A percentile compares a stretch with the other conserved stretches of the same genome.
Conservation (phyloP, 1,284 basidiomycete species). For the Psilocybe mexicana region DNA sequence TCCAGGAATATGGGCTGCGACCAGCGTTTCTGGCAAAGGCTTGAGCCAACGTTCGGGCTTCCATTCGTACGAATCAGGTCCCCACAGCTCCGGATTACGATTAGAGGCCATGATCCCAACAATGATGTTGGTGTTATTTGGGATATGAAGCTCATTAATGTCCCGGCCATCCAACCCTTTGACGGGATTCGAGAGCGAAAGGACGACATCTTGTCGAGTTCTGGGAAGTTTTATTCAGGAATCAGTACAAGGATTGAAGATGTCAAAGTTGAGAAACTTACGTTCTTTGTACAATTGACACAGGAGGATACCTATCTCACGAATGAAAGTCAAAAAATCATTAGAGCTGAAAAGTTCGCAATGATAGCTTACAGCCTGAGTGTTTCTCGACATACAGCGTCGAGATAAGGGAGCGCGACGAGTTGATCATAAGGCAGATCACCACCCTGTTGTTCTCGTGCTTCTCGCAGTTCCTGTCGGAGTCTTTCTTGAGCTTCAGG, state of each 20-base stretch:
- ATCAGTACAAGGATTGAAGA: background rate
- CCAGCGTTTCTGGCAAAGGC: constrained; percentile 14
- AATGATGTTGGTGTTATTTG: constrained; percentile 17
- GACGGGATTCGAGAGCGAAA: constrained; percentile 18
- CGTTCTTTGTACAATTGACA: constrained; percentile 14
- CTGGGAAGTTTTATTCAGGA: background rate
- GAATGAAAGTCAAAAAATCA: background rate
- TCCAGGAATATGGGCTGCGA: constrained; percentile 30
- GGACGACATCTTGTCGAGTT: constrained; percentile 10
- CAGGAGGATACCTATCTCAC: constrained; percentile 19
- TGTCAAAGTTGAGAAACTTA: background rate
- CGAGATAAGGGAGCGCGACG: constrained; percentile 30
- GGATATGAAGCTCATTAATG: constrained; percentile 18
- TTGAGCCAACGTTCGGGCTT: constrained; percentile 24
- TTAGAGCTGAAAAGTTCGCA: background rate
- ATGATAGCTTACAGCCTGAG: constrained; percentile 27
- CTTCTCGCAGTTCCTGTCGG: constrained; percentile 27
- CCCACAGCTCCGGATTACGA: constrained; percentile 19
- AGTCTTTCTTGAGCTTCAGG: constrained; percentile 30
- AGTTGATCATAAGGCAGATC: constrained; percentile 28
- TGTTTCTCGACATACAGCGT: constrained; percentile 32
- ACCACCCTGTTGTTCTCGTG: constrained; percentile 15
- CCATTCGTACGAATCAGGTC: constrained; percentile 22
- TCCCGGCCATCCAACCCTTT: constrained; percentile 16
- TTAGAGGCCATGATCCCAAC: constrained; percentile 19